Conservation (phyloP, 2,329 filamentous ascomycete species). For the Trichoderma sp. region DNA sequence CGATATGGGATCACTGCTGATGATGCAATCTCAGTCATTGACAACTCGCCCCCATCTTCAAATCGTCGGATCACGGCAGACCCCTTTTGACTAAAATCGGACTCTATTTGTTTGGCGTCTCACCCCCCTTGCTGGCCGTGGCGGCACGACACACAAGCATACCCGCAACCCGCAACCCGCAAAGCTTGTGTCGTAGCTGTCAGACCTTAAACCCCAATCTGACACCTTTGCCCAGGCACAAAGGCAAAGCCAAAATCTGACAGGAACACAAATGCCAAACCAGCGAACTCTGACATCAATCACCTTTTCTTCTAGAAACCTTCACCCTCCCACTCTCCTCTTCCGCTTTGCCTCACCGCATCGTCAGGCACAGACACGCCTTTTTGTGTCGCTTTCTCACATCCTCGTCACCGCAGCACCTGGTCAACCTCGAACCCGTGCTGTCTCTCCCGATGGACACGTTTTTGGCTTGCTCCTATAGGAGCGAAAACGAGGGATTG, state of each 20-base stretch:
- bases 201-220: constrained; percentile 2
- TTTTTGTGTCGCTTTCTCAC: too few relatives aligned
- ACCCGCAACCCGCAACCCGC: constrained; percentile 9
- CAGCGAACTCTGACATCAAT: neutral
- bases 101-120: constrained; percentile 2
- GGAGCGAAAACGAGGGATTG: constrained; percentile 10
- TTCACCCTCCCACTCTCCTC: neutral
- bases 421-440: neutral
- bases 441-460: neutral
- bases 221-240: constrained; percentile 6
- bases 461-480: neutral
- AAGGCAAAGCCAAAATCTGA: neutral
- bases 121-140: neutral
- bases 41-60: too few relatives aligned
- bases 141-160: constrained; percentile 1
- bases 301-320: constrained; percentile 4
- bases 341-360: neutral
- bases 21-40: neutral
- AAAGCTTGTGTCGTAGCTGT: constrained; percentile 19
- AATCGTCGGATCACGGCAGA: constrained; percentile 12
- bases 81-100: neutral
- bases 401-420: constrained; percentile 12
- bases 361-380: neutral
- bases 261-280: neutral
- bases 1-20: neutral